Evolutionary conservation across 1,284 basidiomycete genomes (phyloP), one percentile per base, ranked within the genome.

Genomic region (Boletus mariae): DNA sequence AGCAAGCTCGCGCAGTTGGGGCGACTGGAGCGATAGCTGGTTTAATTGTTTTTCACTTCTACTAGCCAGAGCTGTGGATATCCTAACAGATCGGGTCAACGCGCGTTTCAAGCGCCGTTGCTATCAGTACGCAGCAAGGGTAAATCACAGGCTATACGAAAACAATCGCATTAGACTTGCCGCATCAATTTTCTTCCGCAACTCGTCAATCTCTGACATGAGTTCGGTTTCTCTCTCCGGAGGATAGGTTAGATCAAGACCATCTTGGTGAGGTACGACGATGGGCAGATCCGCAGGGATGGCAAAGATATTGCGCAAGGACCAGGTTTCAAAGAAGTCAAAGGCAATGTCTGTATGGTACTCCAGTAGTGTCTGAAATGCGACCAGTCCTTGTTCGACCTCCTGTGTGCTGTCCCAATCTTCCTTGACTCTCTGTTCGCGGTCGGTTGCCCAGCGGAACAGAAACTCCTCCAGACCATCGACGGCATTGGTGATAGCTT

Each of bases 321-420:
- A 83, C 87, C 88, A 90, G 1, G 82, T 82, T 70, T 90, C 88
- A 60, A 90, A 86, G 66, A 86, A 87, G 66, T 90, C 87, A 57
- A 90, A 88, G 2, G 87, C 87, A 47, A 89, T 77, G 62, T 90
- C 87, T 41, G 85, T 86, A 59, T 90, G 87, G 49, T 83, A 81
- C 61, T 90, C 87, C 23, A 90, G 75, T 37, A 90, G 74, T 0
- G 87, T 90, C 62, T 88, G 85, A 61, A 90, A 90, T 31, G 86
- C 79, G 44, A 89, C 85, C 1, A 90, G 71, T 5, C 86, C 86
- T 65, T 85, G 83, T 58, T 87, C 87, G 29, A 87, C 75, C 55
- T 90, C 87, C 54, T 85, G 80, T 8, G 76, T 84, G 56, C 76
- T 78, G 54, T 85, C 83, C 73, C 79, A 80, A 23, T 79, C 75